Evolutionary conservation across 192 early-diverging fungal genomes (phyloP).

Genomic region (Podila clonocystis): DNA sequence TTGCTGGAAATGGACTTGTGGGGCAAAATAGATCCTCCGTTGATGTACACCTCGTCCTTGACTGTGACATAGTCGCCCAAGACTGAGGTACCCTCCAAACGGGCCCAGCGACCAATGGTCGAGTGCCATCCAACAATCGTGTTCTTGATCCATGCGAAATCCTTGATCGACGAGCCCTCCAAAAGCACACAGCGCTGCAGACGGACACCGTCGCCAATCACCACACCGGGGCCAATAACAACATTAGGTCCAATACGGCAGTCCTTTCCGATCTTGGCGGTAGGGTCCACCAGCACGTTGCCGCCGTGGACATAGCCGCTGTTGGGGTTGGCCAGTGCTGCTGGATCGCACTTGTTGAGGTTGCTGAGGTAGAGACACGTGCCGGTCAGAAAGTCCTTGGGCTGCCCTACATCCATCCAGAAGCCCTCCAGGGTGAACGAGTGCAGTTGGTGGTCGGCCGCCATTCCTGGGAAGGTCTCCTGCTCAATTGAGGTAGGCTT

Average conservation of each 20-base stretch:
- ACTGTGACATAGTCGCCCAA: slow-evolving; percentile 98
- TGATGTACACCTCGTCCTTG: slow-evolving; percentile 92
- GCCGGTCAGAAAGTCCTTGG: slow-evolving; percentile 97
- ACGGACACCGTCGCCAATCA: slow-evolving; percentile 95
- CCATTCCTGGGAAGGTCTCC: slow-evolving; percentile 98
- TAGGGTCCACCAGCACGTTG: slow-evolving; percentile 92
- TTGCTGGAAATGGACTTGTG: slow-evolving; percentile 93
- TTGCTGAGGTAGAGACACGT: slow-evolving; percentile 94
- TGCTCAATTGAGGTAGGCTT: slow-evolving; percentile 98
- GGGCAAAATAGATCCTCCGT: slow-evolving; percentile 94
- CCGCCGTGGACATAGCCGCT: slow-evolving; percentile 80
- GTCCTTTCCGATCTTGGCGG: slow-evolving; percentile 92
- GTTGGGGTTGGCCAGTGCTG: slow-evolving; percentile 73
- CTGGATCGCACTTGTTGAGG: slow-evolving; percentile 80
- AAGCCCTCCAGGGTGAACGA: slow-evolving; percentile 94
- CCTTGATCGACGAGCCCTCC: slow-evolving; percentile 84
- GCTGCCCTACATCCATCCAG: slow-evolving; percentile 99
- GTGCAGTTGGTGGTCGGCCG: slow-evolving; percentile 86
- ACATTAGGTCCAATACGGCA: slow-evolving; percentile 99
- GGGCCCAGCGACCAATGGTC: slow-evolving; percentile 94
- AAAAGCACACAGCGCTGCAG: slow-evolving; percentile 90
- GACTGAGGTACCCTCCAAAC: slow-evolving; percentile 93
- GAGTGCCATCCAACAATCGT: slow-evolving; percentile 98
- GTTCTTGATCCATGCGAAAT: slow-evolving; percentile 90
- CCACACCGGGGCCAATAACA: slow-evolving; percentile 89